Conservation (phyloP, 306 rosid species). For the Acacia confusa region DNA sequence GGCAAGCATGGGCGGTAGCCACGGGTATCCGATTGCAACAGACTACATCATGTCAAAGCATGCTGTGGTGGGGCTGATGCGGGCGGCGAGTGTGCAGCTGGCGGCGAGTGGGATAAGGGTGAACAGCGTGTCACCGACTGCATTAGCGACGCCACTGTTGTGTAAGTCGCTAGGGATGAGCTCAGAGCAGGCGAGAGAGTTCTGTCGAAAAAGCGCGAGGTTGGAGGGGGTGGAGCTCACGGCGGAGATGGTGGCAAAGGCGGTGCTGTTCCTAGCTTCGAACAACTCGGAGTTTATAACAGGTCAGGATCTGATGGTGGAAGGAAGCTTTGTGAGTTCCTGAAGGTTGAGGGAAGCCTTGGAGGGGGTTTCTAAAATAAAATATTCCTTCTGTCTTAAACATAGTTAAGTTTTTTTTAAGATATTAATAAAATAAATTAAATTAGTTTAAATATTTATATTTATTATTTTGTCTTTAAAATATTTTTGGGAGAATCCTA, state of each 20-base stretch:
- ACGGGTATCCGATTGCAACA: not conserved
- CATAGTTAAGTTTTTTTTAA: too few species aligned
- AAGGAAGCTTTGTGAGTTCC: conserved; percentile 8
- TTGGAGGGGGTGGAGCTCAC: conserved; percentile 43
- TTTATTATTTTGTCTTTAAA: too few species aligned
- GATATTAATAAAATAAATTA: too few species aligned
- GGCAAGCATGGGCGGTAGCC: conserved; percentile 32
- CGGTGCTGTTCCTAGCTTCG: conserved; percentile 44
- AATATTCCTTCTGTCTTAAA: too few species aligned
- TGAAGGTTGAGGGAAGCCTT: not conserved
- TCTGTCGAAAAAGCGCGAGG: not conserved
- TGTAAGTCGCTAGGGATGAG: not conserved
- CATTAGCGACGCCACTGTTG: conserved; percentile 41
- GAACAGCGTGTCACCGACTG: conserved; percentile 54
- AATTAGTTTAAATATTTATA: too few species aligned
- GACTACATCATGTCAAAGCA: conserved; percentile 60
- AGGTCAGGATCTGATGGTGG: conserved; percentile 41
- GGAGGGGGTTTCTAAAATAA: not conserved
- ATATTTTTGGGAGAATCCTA: too few species aligned
- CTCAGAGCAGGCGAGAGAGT: not conserved
- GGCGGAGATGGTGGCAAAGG: conserved; percentile 40
- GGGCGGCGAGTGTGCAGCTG: conserved; percentile 49
- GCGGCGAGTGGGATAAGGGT: conserved; percentile 51
- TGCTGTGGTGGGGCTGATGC: conserved; percentile 48
- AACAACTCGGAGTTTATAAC: conserved; percentile 42